A percentile compares a stretch with the other conserved stretches of the same genome.
Evolutionary conservation across 495 filamentous ascomycete genomes (phyloP).

Genomic region (Penicillium tannophilum): DNA sequence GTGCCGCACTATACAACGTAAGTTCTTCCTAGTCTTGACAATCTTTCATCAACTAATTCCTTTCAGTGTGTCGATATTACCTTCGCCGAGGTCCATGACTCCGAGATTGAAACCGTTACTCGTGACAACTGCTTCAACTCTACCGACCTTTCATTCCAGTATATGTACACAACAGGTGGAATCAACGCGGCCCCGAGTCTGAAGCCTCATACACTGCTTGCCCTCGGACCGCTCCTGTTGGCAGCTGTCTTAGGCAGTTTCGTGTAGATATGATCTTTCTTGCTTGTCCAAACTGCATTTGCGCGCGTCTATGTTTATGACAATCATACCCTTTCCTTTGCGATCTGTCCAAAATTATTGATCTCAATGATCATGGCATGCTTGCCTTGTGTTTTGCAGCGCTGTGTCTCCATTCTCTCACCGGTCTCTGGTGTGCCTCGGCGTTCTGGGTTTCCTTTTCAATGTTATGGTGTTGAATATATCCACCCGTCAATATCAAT

Average conservation of each 20-base stretch:
- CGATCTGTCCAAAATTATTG: slow-evolving; percentile 20
- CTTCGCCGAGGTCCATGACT: slow-evolving; percentile 73
- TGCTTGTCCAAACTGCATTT: slow-evolving; percentile 12
- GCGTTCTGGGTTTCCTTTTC: background rate
- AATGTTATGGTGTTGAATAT: slow-evolving; percentile 4
- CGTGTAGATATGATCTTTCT: slow-evolving; percentile 27
- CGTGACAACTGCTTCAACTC: slow-evolving; percentile 83
- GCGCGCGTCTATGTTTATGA: slow-evolving; percentile 19
- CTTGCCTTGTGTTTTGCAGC: background rate
- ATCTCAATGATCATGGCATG: slow-evolving; percentile 10
- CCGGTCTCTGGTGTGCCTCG: background rate
- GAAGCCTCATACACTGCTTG: slow-evolving; percentile 19
- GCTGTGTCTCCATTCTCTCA: background rate
- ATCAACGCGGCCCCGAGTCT: slow-evolving; percentile 44
- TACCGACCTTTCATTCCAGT: slow-evolving; percentile 69
- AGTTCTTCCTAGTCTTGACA: slow-evolving; percentile 31
- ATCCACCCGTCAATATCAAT: background rate
- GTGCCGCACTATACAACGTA: slow-evolving; percentile 90
- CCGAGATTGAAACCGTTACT: slow-evolving; percentile 65
- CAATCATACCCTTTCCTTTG: slow-evolving; percentile 24
- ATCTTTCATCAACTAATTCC: background rate
- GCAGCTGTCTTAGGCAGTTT: slow-evolving; percentile 26
- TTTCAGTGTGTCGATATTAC: slow-evolving; percentile 85
- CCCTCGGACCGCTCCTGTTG: slow-evolving; percentile 28
- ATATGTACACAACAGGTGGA: slow-evolving; percentile 67